Conservation (phyloP, 768 basidiomycete species). For the Rhodotorula graminis region DNA sequence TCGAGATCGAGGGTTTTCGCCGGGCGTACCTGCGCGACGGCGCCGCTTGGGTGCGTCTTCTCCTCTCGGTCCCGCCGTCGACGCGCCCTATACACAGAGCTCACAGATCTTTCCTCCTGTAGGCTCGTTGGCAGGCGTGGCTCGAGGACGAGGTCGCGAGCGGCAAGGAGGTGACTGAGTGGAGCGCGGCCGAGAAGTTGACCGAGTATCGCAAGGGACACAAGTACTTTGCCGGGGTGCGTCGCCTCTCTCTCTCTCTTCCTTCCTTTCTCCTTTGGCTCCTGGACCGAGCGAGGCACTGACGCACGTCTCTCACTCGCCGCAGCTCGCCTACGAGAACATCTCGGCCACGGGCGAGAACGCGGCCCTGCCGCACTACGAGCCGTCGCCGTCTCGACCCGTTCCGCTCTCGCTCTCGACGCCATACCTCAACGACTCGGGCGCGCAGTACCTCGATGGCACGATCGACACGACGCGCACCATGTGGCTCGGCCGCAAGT, state of each 20-base stretch:
- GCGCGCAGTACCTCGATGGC: constrained; percentile 65
- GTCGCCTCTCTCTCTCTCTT: neutral
- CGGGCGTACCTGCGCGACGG: constrained; percentile 87
- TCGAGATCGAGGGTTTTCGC: constrained; percentile 64
- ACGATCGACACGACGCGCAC: constrained; percentile 64
- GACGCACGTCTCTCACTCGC: neutral
- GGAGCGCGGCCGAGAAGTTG: constrained; percentile 79
- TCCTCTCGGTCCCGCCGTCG: neutral
- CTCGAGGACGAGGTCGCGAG: constrained; percentile 60
- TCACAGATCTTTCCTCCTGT: too few species aligned
- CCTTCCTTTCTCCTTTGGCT: neutral
- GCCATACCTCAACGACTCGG: constrained; percentile 91
- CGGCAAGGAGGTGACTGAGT: constrained; percentile 77
- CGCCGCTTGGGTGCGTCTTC: constrained; percentile 53
- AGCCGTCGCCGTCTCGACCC: constrained; percentile 65
- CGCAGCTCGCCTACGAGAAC: constrained; percentile 41
- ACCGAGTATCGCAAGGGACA: constrained; percentile 63
- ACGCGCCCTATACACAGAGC: constrained; percentile 51
- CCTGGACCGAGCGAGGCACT: too few species aligned
- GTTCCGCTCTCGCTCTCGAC: constrained; percentile 67
- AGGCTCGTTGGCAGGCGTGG: constrained; percentile 72
- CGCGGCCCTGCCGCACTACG: constrained; percentile 90
- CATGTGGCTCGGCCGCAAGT: constrained; percentile 58
- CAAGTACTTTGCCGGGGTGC: constrained; percentile 28
- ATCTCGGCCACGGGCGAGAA: constrained; percentile 87